Conservation (phyloP, 2,329 filamentous ascomycete species). For the Drechslerella dactyloides region DNA sequence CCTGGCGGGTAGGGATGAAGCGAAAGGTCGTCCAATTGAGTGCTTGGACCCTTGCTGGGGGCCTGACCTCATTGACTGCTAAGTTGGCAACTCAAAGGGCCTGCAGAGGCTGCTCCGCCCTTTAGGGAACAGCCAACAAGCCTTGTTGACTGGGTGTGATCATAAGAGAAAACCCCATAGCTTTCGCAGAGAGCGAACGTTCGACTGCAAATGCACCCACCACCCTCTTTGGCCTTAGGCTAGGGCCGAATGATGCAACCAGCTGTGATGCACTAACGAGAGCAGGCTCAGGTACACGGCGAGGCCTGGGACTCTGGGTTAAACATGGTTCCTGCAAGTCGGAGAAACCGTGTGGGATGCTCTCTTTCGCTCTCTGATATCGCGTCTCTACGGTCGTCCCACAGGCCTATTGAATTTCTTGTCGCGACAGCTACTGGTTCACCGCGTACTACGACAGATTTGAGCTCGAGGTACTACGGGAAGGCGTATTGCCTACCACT, state of each 20-base stretch:
- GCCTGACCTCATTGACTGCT: slow-evolving; percentile 17
- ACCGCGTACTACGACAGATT: slow-evolving; percentile 18
- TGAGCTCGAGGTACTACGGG: slow-evolving; percentile 21
- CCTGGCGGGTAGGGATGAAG: slow-evolving; percentile 30
- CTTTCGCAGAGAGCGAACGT: slow-evolving; percentile 50
- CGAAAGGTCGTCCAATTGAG: slow-evolving; percentile 23
- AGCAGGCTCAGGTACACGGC: slow-evolving; percentile 33
- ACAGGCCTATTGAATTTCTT: slow-evolving; percentile 22
- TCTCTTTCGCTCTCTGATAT: slow-evolving; percentile 36
- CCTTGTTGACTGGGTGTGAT: slow-evolving; percentile 24
- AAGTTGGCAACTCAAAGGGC: slow-evolving; percentile 18
- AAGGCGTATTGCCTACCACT: slow-evolving; percentile 32
- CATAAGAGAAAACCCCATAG: slow-evolving; percentile 11
- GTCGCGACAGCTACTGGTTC: slow-evolving; percentile 38
- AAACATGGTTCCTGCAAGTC: slow-evolving; percentile 26
- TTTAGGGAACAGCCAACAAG: slow-evolving; percentile 22
- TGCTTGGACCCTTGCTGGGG: slow-evolving; percentile 7
- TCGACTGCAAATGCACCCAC: slow-evolving; percentile 13
- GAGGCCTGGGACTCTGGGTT: slow-evolving; percentile 22
- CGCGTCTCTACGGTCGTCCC: slow-evolving; percentile 32
- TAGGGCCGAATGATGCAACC: slow-evolving; percentile 41
- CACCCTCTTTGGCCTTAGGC: slow-evolving; percentile 21
- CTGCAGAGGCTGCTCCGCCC: slow-evolving; percentile 30
- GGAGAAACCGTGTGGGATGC: slow-evolving; percentile 28
- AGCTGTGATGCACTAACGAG: slow-evolving; percentile 7